Base-by-base conservation (phyloP, 2,329 filamentous ascomycete species). In the Penicillium expansum region DNA sequence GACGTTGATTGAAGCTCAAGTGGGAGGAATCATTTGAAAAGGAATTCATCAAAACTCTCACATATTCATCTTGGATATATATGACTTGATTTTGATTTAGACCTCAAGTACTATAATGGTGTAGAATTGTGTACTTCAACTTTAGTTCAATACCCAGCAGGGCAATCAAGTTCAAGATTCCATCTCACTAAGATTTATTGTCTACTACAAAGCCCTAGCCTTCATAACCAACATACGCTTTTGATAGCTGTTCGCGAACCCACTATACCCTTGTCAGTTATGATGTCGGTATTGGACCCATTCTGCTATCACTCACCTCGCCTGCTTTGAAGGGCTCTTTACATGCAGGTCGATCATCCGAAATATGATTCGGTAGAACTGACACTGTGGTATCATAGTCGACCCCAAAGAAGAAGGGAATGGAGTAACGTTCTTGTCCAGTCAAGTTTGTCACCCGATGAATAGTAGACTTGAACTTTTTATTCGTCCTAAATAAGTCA, bases 331-430 rank as follows among this genome's bases (percentile, higher is more conserved):
- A 64, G 5, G 65, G 59, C 30, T 50, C n/a, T n/a, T 51, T 56
- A 16, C 57, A 58, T 10, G 56, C 51, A 10, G 57, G 56, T 4
- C 50, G 56, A 3, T 62, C 58, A 6, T 47, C 44, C 4, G 62
- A 61, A 4, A 59, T 56, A 43, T 61, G 62, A 16, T 49, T 63
- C 7, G 62, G 58, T 13, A 69, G 16, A 6, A 66, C 65, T 2
- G 57, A 54, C 62, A 71, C 61, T 61, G 76, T 69, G 0, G 63
- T 58, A 55, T 77, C 71, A 20, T 77, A 76, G 54, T 78, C 75
- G 0, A 76, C 71, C 0, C 68, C 69, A 56, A 75, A 77, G 63
- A 78, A 78, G 41, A 78, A 75, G 0, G 74, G 74, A 24, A 77
- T 73, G 4, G 69, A 72, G 54, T 76, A 76, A 0, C 76, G 62